These are phyloP conservation scores for Yamadazyma kanchanaburiensis DNA, from an alignment of 1,139 yeast genomes.

Conservation along the genomic window DNA sequence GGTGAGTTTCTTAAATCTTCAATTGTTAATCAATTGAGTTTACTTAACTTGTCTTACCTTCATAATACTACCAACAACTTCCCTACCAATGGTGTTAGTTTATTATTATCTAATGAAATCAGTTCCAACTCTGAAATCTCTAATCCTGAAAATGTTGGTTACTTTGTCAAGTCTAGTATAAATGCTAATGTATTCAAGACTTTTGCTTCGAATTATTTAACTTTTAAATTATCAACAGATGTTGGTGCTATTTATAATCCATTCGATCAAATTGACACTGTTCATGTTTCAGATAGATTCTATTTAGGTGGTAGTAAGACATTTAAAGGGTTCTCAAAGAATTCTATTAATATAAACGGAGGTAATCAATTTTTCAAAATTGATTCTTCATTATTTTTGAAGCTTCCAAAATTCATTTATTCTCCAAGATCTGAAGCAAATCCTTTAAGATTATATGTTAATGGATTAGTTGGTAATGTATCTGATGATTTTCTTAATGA, in stretches of 20 bases:
- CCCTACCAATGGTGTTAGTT: constrained; percentile 25
- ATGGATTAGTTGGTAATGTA: constrained; percentile 32
- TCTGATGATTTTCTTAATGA: constrained; percentile 25
- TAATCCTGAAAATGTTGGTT: constrained; percentile 17
- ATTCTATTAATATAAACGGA: constrained; percentile 36
- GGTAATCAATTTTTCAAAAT: constrained; percentile 39
- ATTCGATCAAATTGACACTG: constrained; percentile 15
- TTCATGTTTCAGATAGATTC: constrained; percentile 47
- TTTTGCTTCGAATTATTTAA: constrained; percentile 31
- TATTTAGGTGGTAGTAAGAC: constrained; percentile 44
- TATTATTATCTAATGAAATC: constrained; percentile 24
- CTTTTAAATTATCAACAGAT: constrained; percentile 15
- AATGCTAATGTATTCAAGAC: constrained; percentile 35
- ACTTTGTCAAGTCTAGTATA: constrained; percentile 26
- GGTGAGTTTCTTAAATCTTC: constrained; percentile 39
- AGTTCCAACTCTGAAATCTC: constrained; percentile 29
- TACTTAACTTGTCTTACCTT: constrained; percentile 20
- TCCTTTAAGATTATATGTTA: constrained; percentile 44
- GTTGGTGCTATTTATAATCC: constrained; percentile 35
- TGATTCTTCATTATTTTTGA: constrained; percentile 32
- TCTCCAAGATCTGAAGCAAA: constrained; percentile 23
- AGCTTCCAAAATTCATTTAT: constrained; percentile 32
- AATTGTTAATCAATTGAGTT: constrained; percentile 24
- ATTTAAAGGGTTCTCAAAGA: constrained; percentile 38
- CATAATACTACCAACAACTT: constrained; percentile 27